Evolutionary conservation across 2,329 filamentous ascomycete genomes (phyloP).

Genomic region (Trichophyton simii): DNA sequence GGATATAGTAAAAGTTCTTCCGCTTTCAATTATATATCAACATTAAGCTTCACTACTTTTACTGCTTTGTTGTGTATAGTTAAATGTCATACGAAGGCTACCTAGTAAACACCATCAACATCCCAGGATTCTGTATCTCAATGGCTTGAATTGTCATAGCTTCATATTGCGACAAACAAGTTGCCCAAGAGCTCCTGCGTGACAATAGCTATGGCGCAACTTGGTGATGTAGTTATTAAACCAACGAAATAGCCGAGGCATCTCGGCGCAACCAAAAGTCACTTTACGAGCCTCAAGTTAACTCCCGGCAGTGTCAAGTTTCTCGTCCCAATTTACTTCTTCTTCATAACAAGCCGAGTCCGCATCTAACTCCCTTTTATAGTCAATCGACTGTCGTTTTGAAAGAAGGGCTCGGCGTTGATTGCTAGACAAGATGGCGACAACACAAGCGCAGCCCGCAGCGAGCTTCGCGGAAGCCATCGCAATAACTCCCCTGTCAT

Average conservation of each 20-base stretch:
- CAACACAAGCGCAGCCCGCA: conserved; percentile 3
- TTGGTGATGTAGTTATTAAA: background rate
- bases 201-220: background rate
- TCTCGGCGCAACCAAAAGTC: background rate
- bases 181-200: no score
- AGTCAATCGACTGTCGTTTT: background rate
- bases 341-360: background rate
- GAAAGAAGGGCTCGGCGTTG: background rate
- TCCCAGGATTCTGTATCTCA: no score
- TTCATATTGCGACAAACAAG: no score
- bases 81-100: no score
- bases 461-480: conserved; percentile 27
- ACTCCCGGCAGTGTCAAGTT: background rate
- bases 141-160: no score
- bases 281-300: background rate
- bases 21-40: no score
- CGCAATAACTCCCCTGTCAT: conserved; percentile 26
- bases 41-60: no score
- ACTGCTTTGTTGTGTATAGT: no score
- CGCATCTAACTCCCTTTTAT: background rate
- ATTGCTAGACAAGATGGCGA: background rate
- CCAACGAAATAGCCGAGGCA: background rate
- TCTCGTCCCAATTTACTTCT: background rate
- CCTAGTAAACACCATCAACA: no score
- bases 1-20: no score